Conservation (phyloP, 148 eudicot species). For the Chenopodium album region DNA sequence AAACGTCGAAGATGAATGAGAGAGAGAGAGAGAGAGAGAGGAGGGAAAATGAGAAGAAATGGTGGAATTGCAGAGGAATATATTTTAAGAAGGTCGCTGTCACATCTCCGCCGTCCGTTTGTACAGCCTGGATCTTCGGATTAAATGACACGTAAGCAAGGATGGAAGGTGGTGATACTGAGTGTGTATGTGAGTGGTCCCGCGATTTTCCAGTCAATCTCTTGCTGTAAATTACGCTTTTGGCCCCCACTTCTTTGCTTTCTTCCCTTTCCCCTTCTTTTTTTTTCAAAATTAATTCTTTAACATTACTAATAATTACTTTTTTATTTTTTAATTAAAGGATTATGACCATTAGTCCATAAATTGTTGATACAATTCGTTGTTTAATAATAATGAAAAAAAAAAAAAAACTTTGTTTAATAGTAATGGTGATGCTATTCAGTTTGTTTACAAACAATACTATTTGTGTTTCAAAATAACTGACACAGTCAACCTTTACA, state of each 20-base stretch:
- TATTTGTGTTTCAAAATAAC: too few species aligned
- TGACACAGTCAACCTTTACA: too few species aligned
- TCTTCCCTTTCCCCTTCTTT: background rate
- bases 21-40: background rate
- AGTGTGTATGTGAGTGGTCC: slow-evolving; percentile 22
- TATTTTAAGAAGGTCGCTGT: slow-evolving; percentile 12
- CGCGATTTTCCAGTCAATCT: slow-evolving; percentile 30
- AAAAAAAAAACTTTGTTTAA: too few species aligned
- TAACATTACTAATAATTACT: background rate
- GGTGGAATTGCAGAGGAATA: slow-evolving; percentile 5
- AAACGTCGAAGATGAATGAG: background rate
- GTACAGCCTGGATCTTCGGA: slow-evolving; percentile 36
- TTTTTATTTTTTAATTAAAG: background rate
- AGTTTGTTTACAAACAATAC: too few species aligned
- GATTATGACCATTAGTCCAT: background rate
- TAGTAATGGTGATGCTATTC: too few species aligned
- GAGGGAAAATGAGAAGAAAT: slow-evolving; percentile 9
- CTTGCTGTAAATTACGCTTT: slow-evolving; percentile 23
- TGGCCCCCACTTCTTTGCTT: slow-evolving; percentile 11
- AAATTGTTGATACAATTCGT: too few species aligned
- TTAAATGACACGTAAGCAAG: slow-evolving; percentile 33
- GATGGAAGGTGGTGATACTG: background rate
- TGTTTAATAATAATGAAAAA: too few species aligned
- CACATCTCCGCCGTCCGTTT: slow-evolving; percentile 41
- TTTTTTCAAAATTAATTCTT: background rate